A percentile compares a stretch with the other conserved stretches of the same genome.
Conservation (phyloP, 169 alveolate species). For the Plasmodium vinckei region DNA sequence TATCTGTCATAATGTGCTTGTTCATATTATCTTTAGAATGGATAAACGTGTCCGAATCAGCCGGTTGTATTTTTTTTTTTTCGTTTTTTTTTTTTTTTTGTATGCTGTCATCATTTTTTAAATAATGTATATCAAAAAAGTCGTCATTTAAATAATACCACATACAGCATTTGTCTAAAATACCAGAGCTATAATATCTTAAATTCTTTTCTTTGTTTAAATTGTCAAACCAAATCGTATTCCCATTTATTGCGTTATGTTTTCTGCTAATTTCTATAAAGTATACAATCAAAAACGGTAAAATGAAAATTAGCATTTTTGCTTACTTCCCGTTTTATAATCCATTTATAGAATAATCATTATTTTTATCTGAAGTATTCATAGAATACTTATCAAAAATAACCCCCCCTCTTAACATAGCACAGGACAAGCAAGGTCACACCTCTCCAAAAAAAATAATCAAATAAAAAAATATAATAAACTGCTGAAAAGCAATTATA, state of each 20-base stretch:
- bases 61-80: neutral
- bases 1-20: slow-evolving; percentile 14
- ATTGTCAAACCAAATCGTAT: slow-evolving; percentile 34
- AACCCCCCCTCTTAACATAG: too few species aligned
- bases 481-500: too few species aligned
- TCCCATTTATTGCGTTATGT: slow-evolving; percentile 5
- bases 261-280: neutral
- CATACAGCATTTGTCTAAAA: slow-evolving; percentile 23
- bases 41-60: neutral
- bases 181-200: slow-evolving; percentile 24
- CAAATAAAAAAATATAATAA: too few species aligned
- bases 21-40: neutral
- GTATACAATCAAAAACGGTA: slow-evolving; percentile 34
- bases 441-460: too few species aligned
- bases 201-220: slow-evolving; percentile 34
- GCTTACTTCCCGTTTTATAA: neutral
- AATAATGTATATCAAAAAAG: slow-evolving; percentile 44
- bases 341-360: neutral
- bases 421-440: too few species aligned
- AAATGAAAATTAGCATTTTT: slow-evolving; percentile 13
- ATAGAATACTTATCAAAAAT: too few species aligned
- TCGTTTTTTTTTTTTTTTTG: slow-evolving; percentile 1
- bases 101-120: slow-evolving; percentile 9
- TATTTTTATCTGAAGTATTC: too few species aligned
- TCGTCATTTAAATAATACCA: slow-evolving; percentile 57